These are phyloP conservation scores for Davidsoniella neocaledoniae DNA, from an alignment of 2,329 filamentous ascomycete species.

Conservation along the genomic window DNA sequence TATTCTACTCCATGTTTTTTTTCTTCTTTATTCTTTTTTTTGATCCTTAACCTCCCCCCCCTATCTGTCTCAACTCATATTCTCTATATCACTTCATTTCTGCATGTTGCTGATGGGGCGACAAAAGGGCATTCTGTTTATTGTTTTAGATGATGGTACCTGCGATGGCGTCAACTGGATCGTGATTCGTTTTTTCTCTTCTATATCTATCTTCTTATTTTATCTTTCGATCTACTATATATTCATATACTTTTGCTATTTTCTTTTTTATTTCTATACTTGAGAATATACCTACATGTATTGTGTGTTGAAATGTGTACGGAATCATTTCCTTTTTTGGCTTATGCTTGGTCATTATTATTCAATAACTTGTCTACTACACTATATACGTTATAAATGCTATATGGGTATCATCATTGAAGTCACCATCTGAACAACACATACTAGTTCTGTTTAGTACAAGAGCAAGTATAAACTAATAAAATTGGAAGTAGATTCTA, in stretches of 20 bases:
- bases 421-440: too few relatives aligned
- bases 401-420: too few relatives aligned
- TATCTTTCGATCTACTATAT: background rate
- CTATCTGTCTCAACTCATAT: background rate
- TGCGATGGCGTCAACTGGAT: background rate
- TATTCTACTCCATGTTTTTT: background rate
- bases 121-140: background rate
- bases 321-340: too few relatives aligned
- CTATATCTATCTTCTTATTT: background rate
- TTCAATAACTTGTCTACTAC: too few relatives aligned
- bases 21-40: background rate
- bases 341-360: too few relatives aligned
- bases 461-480: too few relatives aligned
- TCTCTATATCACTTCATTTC: slow-evolving; percentile 5
- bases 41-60: background rate
- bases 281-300: too few relatives aligned
- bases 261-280: too few relatives aligned
- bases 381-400: too few relatives aligned
- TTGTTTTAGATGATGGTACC: background rate
- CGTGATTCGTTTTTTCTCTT: background rate
- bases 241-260: background rate
- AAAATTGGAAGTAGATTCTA: too few relatives aligned
- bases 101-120: background rate
- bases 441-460: too few relatives aligned
- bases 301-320: too few relatives aligned